Evolutionary conservation across 1,139 yeast genomes (phyloP).

Genomic region (Debaryomycetaceae sp.): DNA sequence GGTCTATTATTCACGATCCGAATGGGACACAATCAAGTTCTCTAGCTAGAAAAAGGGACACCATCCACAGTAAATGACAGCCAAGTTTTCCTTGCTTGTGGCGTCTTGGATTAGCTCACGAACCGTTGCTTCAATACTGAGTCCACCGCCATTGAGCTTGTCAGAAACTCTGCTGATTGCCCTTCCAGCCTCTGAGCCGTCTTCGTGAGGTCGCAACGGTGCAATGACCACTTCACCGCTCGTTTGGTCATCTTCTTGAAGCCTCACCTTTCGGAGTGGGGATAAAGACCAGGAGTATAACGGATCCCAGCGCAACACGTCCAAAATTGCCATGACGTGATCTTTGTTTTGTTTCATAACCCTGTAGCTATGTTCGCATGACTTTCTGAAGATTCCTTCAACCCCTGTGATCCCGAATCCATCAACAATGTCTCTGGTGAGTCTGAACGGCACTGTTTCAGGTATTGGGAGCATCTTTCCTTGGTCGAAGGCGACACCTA

Average conservation of each 20-base stretch:
- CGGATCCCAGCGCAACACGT: conserved; percentile 89
- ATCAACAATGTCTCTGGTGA: conserved; percentile 87
- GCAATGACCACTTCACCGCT: conserved; percentile 12
- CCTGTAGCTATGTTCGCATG: conserved; percentile 70
- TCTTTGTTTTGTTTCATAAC: conserved; percentile 64
- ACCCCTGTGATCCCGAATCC: conserved; percentile 87
- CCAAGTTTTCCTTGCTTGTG: conserved; percentile 58
- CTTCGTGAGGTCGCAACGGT: conserved; percentile 34
- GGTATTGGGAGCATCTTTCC: conserved; percentile 84
- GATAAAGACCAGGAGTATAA: conserved; percentile 86
- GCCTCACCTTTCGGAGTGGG: conserved; percentile 54
- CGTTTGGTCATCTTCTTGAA: conserved; percentile 41
- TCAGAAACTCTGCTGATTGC: conserved; percentile 72
- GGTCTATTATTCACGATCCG: conserved; percentile 10
- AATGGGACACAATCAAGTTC: conserved; percentile 1
- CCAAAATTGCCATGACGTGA: conserved; percentile 75
- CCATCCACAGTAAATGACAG: conserved; percentile 85
- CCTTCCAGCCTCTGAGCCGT: conserved; percentile 72
- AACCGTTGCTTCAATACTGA: conserved; percentile 81
- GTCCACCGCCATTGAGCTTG: conserved; percentile 61
- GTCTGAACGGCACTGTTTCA: conserved; percentile 87
- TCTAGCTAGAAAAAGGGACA: conserved; percentile 47
- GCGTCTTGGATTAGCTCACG: conserved; percentile 80
- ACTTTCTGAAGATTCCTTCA: conserved; percentile 66
- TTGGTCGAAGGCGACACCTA: conserved; percentile 94